Evolutionary conservation across 352 stramenopile species (phyloP).

Genomic region (Aphanomyces invadans): DNA sequence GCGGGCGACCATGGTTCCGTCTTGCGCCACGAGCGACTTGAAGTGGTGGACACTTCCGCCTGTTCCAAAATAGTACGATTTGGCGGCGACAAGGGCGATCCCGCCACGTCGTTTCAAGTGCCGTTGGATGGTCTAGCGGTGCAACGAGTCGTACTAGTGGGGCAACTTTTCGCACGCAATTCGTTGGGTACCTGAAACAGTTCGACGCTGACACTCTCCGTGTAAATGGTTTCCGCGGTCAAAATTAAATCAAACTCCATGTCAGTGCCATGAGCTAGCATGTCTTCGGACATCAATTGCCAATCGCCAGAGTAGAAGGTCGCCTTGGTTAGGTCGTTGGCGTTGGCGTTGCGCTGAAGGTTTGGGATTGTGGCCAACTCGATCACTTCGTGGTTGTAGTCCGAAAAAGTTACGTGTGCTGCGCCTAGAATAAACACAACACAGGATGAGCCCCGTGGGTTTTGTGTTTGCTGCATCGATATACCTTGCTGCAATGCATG

Average conservation of each 20-base stretch:
- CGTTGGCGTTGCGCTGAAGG: conserved; percentile 40
- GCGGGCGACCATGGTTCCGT: conserved; percentile 43
- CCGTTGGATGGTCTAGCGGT: conserved; percentile 56
- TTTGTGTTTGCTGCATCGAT: background rate
- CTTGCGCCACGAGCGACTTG: conserved; percentile 39
- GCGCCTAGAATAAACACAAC: conserved; percentile 33
- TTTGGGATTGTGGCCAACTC: conserved; percentile 80
- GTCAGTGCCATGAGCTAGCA: conserved; percentile 28
- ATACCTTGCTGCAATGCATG: conserved; percentile 57
- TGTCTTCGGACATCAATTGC: conserved; percentile 47
- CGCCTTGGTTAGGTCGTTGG: conserved; percentile 31
- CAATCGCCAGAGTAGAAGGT: conserved; percentile 76
- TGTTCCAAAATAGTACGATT: conserved; percentile 85
- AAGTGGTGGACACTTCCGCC: conserved; percentile 85
- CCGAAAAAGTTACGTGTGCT: conserved; percentile 62
- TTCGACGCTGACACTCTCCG: conserved; percentile 56
- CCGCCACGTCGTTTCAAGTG: conserved; percentile 39
- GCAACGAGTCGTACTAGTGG: too few species aligned
- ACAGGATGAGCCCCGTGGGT: too few species aligned
- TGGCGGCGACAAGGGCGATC: conserved; percentile 62
- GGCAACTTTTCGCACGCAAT: too few species aligned
- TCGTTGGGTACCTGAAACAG: conserved; percentile 46
- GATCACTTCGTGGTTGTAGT: conserved; percentile 85
- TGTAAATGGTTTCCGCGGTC: conserved; percentile 82
- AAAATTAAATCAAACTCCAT: conserved; percentile 68